A percentile compares a stretch with the other conserved stretches of the same genome.
Evolutionary conservation across 176 grass and related monocot species (phyloP).

Genomic region (Aegilops tauschii): DNA sequence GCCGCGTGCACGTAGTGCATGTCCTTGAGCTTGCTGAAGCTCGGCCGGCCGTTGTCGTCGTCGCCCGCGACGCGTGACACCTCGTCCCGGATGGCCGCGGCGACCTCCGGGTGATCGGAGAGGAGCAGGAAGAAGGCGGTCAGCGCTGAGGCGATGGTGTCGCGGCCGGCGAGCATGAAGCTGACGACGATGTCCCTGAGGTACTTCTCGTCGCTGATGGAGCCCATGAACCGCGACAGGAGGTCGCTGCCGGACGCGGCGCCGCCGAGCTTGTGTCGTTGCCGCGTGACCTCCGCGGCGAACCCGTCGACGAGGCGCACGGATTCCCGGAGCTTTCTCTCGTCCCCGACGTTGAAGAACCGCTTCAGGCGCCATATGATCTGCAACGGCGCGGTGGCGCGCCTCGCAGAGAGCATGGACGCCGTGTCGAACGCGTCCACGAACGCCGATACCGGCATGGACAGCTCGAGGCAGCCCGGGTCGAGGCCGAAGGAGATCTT

Average conservation of each 20-base stretch:
- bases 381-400: conserved; percentile 47
- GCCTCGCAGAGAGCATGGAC: conserved; percentile 61
- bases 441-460: conserved; percentile 61
- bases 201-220: conserved; percentile 67
- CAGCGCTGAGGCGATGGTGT: conserved; percentile 69
- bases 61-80: conserved; percentile 15
- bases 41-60: neutral
- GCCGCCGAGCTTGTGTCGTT: conserved; percentile 61
- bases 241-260: conserved; percentile 58
- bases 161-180: conserved; percentile 84
- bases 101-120: conserved; percentile 50
- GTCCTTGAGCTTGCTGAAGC: conserved; percentile 49
- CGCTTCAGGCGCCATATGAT: conserved; percentile 64
- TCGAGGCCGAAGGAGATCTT: conserved; percentile 77
- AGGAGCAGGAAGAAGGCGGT: conserved; percentile 83
- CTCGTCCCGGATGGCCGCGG: conserved; percentile 45
- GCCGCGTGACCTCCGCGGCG: conserved; percentile 62
- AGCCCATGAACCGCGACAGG: conserved; percentile 59
- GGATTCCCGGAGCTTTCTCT: conserved; percentile 43
- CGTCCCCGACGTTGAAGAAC: conserved; percentile 64
- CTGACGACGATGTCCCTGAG: conserved; percentile 82
- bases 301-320: conserved; percentile 61
- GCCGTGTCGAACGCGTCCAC: conserved; percentile 58
- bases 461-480: conserved; percentile 59
- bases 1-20: conserved; percentile 88